phyloP scores from a whole-genome alignment of 2,329 filamentous ascomycete genomes.

The Aspergillus brunneoviolaceus region DNA sequence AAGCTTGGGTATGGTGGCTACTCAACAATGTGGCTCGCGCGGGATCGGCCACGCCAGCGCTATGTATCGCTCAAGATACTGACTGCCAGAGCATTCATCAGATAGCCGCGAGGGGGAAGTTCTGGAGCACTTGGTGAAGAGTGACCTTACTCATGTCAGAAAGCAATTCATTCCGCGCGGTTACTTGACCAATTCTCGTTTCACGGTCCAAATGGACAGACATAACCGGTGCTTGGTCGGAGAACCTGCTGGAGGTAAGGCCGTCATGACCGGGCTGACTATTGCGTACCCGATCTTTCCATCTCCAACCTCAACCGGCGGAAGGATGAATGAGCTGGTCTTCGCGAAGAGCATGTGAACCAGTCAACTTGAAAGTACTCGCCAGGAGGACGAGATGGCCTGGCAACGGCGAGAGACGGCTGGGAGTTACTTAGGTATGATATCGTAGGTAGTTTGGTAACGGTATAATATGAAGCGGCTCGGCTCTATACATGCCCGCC shows the following conservation, averaged over 20 bases:
- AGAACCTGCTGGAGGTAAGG: slow-evolving; percentile 1
- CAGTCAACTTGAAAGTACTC: too few relatives aligned
- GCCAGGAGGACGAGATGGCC: too few relatives aligned
- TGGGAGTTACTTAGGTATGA: too few relatives aligned
- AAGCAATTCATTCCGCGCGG: not conserved
- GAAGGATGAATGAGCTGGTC: too few relatives aligned
- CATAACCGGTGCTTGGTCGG: slow-evolving; percentile 7
- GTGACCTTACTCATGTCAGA: not conserved
- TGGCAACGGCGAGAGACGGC: too few relatives aligned
- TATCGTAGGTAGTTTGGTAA: too few relatives aligned
- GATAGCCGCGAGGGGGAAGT: not conserved
- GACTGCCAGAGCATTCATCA: not conserved
- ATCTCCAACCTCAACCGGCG: too few relatives aligned
- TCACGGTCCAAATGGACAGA: slow-evolving; percentile 1
- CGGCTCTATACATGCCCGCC: slow-evolving; percentile 6
- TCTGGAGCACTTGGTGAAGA: not conserved
- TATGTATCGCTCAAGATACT: slow-evolving; percentile 6
- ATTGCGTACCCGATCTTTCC: too few relatives aligned
- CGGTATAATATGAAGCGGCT: not conserved
- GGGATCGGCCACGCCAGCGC: not conserved
- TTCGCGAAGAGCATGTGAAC: too few relatives aligned
- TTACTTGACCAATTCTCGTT: not conserved
- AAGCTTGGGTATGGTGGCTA: slow-evolving; percentile 8
- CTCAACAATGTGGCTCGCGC: slow-evolving; percentile 8
- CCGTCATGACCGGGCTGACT: too few relatives aligned